These are phyloP conservation scores for Clonostachys solani DNA, from an alignment of 2,329 filamentous ascomycete genomes.

Conservation along the genomic window DNA sequence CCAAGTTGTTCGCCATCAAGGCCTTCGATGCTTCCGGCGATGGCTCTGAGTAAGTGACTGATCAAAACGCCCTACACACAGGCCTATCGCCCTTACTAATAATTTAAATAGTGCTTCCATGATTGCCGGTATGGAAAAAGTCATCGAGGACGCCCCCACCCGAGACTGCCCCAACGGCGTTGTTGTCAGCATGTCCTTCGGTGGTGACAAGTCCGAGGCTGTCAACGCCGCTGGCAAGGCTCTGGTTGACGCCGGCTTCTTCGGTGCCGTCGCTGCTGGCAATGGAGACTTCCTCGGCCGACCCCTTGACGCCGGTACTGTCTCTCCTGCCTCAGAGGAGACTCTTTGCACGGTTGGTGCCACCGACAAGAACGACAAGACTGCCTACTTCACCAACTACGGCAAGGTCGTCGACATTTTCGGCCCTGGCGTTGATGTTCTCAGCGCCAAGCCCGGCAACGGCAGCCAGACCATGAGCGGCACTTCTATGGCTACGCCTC, in stretches of 20 bases:
- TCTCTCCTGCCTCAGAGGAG: conserved; percentile 42
- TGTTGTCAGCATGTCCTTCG: conserved; percentile 53
- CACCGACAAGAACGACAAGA: conserved; percentile 31
- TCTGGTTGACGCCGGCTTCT: conserved; percentile 37
- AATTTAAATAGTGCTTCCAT: conserved; percentile 17
- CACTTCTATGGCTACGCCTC: conserved; percentile 57
- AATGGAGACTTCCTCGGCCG: conserved; percentile 39
- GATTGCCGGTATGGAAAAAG: conserved; percentile 46
- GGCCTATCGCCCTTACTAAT: background rate
- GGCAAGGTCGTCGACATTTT: conserved; percentile 40
- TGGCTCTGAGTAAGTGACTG: conserved; percentile 7
- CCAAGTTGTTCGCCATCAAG: conserved; percentile 46
- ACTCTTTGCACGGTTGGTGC: conserved; percentile 45
- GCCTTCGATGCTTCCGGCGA: conserved; percentile 32
- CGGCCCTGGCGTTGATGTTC: conserved; percentile 41
- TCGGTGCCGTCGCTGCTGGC: conserved; percentile 48
- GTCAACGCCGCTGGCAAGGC: conserved; percentile 43
- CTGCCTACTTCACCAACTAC: conserved; percentile 47
- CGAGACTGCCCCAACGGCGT: conserved; percentile 21
- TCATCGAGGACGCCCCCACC: conserved; percentile 29
- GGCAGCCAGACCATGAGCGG: conserved; percentile 36
- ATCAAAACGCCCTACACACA: conserved; percentile 1
- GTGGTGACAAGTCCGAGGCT: conserved; percentile 33
- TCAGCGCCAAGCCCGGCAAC: conserved; percentile 39
- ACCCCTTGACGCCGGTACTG: conserved; percentile 32